These are phyloP conservation scores for Pilatotrama ljubarskyi DNA, from an alignment of 768 basidiomycete genomes.

Conservation along the genomic window DNA sequence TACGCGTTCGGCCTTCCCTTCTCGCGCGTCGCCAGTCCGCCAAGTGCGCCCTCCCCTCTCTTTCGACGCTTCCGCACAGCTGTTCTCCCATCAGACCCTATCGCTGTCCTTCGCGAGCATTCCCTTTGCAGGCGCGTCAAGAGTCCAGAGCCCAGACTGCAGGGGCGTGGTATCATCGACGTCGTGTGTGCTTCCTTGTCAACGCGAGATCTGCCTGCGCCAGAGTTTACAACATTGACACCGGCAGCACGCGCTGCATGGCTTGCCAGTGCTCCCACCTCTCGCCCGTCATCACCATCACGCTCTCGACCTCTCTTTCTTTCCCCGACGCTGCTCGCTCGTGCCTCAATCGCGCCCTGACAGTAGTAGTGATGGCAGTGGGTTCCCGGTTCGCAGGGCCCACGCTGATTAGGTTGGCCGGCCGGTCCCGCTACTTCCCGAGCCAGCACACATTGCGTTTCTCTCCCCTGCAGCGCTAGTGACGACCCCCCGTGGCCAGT, in stretches of 20 bases:
- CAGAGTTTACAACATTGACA: neutral
- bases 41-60: neutral
- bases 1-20: slow-evolving; percentile 13
- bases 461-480: too few relatives aligned
- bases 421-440: slow-evolving; percentile 15
- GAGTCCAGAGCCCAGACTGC: neutral
- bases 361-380: neutral
- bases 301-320: neutral
- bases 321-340: neutral
- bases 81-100: too few relatives aligned
- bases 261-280: neutral
- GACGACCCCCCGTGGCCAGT: neutral
- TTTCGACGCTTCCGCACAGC: neutral
- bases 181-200: neutral
- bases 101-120: neutral
- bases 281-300: slow-evolving; percentile 13
- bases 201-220: slow-evolving; percentile 1
- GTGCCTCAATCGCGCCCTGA: neutral
- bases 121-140: neutral
- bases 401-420: slow-evolving; percentile 15
- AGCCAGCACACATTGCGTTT: too few relatives aligned
- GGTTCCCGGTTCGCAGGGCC: neutral
- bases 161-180: neutral
- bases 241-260: neutral
- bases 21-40: slow-evolving; percentile 12